Evolutionary conservation across 2,329 filamentous ascomycete species (phyloP).

Genomic region (Emergomyces orientalis): DNA sequence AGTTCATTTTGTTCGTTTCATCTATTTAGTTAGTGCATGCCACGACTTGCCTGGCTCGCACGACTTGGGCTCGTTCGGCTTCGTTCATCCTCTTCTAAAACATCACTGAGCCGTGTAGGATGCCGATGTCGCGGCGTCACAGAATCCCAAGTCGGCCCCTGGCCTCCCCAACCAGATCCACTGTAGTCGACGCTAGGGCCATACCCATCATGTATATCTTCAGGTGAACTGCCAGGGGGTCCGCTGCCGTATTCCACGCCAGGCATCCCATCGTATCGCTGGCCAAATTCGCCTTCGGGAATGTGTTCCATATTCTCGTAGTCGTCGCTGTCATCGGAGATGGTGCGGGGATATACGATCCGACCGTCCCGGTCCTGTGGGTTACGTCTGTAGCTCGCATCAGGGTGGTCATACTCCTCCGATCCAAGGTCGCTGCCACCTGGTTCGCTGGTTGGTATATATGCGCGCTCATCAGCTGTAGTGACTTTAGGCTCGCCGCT

Average conservation of each 20-base stretch:
- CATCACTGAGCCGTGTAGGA: conserved; percentile 79
- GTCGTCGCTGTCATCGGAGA: conserved; percentile 45
- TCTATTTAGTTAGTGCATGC: conserved; percentile 23
- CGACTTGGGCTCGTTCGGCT: conserved; percentile 59
- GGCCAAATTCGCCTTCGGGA: conserved; percentile 40
- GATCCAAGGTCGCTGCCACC: conserved; percentile 53
- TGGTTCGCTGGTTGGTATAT: conserved; percentile 39
- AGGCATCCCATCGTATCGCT: conserved; percentile 34
- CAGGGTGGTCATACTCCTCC: conserved; percentile 60
- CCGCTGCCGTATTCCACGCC: conserved; percentile 22
- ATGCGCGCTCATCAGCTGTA: conserved; percentile 39
- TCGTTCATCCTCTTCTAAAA: conserved; percentile 74
- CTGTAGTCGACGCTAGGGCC: conserved; percentile 51
- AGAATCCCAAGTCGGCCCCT: conserved; percentile 62
- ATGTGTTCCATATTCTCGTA: conserved; percentile 45
- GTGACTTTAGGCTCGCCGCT: conserved; percentile 32
- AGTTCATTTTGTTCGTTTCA: conserved; percentile 29
- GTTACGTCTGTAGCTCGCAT: conserved; percentile 54
- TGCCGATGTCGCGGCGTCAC: conserved; percentile 68
- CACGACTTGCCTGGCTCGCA: conserved; percentile 49
- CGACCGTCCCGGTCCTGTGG: conserved; percentile 45
- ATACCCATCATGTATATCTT: conserved; percentile 24
- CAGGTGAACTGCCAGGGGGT: conserved; percentile 18
- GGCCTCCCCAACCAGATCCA: conserved; percentile 56
- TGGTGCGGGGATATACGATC: conserved; percentile 45